Conservation (phyloP, 2,329 filamentous ascomycete species). For the Diaporthe vaccinii region DNA sequence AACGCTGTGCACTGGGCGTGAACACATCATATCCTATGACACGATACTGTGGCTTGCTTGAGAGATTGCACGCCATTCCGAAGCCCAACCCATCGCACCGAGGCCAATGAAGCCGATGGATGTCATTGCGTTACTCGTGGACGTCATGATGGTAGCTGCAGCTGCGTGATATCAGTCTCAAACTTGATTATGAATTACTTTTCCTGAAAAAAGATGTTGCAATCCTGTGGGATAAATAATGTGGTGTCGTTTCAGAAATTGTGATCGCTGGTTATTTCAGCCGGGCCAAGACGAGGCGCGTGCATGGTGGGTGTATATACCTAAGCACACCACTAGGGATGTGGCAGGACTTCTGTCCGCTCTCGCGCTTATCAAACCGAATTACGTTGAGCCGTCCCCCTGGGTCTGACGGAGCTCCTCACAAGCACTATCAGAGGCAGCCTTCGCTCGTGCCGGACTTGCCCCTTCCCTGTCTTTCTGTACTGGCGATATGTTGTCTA, state of each 20-base stretch:
- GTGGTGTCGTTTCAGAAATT: background rate
- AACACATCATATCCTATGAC: slow-evolving; percentile 74
- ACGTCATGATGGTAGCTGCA: background rate
- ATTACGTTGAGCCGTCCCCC: background rate
- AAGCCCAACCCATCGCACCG: slow-evolving; percentile 77
- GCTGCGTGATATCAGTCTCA: background rate
- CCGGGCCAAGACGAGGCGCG: background rate
- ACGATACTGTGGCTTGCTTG: slow-evolving; percentile 64
- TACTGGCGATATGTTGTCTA: too few species aligned
- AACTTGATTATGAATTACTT: background rate
- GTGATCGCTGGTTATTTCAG: background rate
- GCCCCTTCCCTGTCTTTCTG: background rate
- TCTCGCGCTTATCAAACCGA: background rate
- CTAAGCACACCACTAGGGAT: background rate
- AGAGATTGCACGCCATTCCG: slow-evolving; percentile 74
- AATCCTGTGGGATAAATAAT: background rate
- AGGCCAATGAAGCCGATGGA: slow-evolving; percentile 70
- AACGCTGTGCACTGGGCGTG: slow-evolving; percentile 67
- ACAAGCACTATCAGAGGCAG: background rate
- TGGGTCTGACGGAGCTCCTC: background rate
- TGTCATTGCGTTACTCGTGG: background rate
- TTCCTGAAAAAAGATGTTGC: background rate
- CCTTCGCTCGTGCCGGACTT: background rate
- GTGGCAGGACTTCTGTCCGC: background rate
- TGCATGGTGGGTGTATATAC: background rate